Percentiles rank a stretch among this genome's conserved stretches.
These are phyloP conservation scores for Epichloe aotearoae DNA, from an alignment of 2,329 filamentous ascomycete genomes.

Conservation along the genomic window DNA sequence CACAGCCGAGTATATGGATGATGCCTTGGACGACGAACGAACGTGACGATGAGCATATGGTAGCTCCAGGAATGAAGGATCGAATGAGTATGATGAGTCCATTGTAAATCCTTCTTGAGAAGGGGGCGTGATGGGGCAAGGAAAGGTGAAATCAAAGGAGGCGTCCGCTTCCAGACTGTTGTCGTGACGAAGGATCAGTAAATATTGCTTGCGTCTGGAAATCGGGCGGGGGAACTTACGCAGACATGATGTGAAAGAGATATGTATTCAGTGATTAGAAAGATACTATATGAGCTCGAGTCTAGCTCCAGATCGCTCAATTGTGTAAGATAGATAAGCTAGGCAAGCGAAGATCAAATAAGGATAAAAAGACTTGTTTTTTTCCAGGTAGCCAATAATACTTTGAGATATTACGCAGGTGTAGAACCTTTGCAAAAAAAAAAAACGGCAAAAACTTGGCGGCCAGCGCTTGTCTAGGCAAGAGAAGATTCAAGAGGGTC, in stretches of 20 bases:
- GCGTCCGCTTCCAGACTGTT: constrained; percentile 48
- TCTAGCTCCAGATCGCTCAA: constrained; percentile 9
- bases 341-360: background rate
- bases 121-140: constrained; percentile 19
- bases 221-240: constrained; percentile 1
- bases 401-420: background rate
- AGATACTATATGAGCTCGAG: constrained; percentile 6
- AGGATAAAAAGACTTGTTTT: background rate
- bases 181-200: background rate
- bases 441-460: background rate
- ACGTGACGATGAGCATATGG: constrained; percentile 41
- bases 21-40: constrained; percentile 52
- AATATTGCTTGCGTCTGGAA: background rate
- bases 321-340: background rate
- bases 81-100: constrained; percentile 34
- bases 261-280: background rate
- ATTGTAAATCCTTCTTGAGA: constrained; percentile 12
- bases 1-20: constrained; percentile 47
- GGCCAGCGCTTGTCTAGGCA: constrained; percentile 3
- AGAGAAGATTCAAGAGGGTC: background rate
- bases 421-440: background rate
- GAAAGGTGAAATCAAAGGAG: constrained; percentile 48
- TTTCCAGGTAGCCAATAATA: background rate
- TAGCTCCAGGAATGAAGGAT: constrained; percentile 42
- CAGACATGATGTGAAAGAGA: constrained; percentile 3